Evolutionary conservation across 1,139 yeast species (phyloP).

Genomic region (Chernovozyma aurita): DNA sequence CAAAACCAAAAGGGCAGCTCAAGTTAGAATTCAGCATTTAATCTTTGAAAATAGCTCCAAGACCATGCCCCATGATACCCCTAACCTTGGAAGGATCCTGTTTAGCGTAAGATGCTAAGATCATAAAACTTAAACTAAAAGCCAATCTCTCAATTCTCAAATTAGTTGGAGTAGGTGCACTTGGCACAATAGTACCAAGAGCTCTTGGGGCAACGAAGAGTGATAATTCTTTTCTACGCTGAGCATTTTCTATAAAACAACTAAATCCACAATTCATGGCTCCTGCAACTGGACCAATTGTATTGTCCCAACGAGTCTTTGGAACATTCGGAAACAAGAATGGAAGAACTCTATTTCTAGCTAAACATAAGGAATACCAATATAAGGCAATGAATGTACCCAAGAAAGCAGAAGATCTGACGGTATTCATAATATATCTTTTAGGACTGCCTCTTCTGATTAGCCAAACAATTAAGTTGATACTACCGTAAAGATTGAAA

Average conservation of each 20-base stretch:
- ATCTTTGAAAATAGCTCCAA: constrained; percentile 12
- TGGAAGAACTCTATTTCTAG: constrained; percentile 30
- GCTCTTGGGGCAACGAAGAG: constrained; percentile 39
- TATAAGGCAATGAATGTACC: constrained; percentile 30
- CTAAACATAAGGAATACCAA: constrained; percentile 38
- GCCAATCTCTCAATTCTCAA: constrained; percentile 19
- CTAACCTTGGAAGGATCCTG: constrained; percentile 18
- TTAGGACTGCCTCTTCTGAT: constrained; percentile 9
- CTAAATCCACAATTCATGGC: constrained; percentile 31
- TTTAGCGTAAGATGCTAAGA: constrained; percentile 19
- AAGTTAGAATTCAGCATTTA: background rate
- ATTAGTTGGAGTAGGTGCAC: constrained; percentile 15
- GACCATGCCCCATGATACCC: constrained; percentile 24
- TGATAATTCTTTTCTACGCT: constrained; percentile 37
- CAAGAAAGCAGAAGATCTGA: constrained; percentile 33
- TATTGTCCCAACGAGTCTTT: constrained; percentile 23
- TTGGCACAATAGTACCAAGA: constrained; percentile 26
- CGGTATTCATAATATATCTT: constrained; percentile 10
- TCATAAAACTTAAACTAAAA: constrained; percentile 31
- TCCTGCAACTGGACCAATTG: constrained; percentile 30
- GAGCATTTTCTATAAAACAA: constrained; percentile 28
- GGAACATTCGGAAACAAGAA: constrained; percentile 15
- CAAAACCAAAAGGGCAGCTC: background rate
- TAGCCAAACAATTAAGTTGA: constrained; percentile 16
- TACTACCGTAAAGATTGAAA: constrained; percentile 21